Evolutionary conservation across 2,329 filamentous ascomycete genomes (phyloP).

Genomic region (Teratosphaeria gauchensis): DNA sequence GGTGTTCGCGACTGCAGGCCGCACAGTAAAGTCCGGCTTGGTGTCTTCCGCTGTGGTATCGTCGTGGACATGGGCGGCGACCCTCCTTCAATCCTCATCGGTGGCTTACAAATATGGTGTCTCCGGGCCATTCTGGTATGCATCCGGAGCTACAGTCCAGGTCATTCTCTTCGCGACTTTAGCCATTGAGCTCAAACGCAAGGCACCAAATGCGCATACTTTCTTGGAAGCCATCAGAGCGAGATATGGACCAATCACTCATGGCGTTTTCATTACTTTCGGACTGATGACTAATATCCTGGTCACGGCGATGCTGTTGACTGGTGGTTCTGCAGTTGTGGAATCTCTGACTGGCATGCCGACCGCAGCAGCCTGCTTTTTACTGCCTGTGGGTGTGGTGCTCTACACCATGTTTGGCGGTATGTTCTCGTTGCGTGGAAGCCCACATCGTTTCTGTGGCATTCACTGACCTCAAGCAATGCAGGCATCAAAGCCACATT

Average conservation of each 20-base stretch:
- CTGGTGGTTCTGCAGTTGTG: slow-evolving; percentile 70
- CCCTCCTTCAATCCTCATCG: slow-evolving; percentile 23
- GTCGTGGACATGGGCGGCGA: slow-evolving; percentile 65
- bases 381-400: slow-evolving; percentile 71
- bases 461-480: neutral
- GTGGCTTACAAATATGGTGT: slow-evolving; percentile 52
- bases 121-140: slow-evolving; percentile 58
- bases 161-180: slow-evolving; percentile 84
- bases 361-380: slow-evolving; percentile 72
- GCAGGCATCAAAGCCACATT: slow-evolving; percentile 52
- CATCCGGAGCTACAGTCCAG: slow-evolving; percentile 65
- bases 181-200: slow-evolving; percentile 79
- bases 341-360: slow-evolving; percentile 62
- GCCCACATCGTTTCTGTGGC: neutral
- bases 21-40: slow-evolving; percentile 54
- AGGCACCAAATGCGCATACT: slow-evolving; percentile 54
- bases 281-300: slow-evolving; percentile 69
- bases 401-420: slow-evolving; percentile 67
- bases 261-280: slow-evolving; percentile 73
- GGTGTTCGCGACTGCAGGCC: slow-evolving; percentile 89
- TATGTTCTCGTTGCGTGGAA: slow-evolving; percentile 37
- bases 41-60: slow-evolving; percentile 60
- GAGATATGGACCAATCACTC: slow-evolving; percentile 63
- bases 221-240: slow-evolving; percentile 68
- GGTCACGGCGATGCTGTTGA: slow-evolving; percentile 80